Percentiles rank a stretch among this genome's conserved stretches.
These are phyloP conservation scores for Vitis hybrid DNA, from an alignment of 177 flowering plant genomes.

Conservation along the genomic window DNA sequence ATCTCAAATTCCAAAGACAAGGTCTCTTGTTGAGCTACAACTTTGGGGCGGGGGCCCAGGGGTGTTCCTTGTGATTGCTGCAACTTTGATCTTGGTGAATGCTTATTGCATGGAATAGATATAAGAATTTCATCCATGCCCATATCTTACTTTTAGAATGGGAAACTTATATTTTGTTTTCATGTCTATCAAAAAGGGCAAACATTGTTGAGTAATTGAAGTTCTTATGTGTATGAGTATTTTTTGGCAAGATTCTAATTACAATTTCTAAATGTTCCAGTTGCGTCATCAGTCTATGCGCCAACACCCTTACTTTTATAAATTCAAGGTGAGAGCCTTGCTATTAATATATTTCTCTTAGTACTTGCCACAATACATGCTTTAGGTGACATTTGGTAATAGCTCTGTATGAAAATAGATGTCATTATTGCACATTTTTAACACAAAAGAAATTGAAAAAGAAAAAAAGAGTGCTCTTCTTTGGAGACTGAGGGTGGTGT, in stretches of 20 bases:
- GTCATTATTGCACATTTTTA: no score
- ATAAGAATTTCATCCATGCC: no score
- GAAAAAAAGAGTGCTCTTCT: no score
- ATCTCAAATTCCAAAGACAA: no score
- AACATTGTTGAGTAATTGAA: background rate
- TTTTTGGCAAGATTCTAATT: slow-evolving; percentile 9
- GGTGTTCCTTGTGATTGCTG: no score
- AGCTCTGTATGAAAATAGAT: no score
- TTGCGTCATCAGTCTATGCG: slow-evolving; percentile 32
- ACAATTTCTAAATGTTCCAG: slow-evolving; percentile 23
- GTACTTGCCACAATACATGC: background rate
- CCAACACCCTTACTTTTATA: slow-evolving; percentile 27
- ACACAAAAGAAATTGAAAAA: no score
- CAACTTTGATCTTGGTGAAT: no score
- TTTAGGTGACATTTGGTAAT: background rate
- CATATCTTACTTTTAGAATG: no score
- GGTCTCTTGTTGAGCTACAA: no score
- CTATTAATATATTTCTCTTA: background rate
- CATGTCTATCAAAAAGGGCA: background rate
- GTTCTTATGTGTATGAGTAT: background rate
- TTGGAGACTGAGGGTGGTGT: background rate
- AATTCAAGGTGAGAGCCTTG: slow-evolving; percentile 32
- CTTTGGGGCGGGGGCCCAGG: no score
- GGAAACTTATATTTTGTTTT: background rate
- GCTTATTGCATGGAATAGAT: no score